Conservation (phyloP, 2,329 filamentous ascomycete genomes). For the Penicillium sp. region DNA sequence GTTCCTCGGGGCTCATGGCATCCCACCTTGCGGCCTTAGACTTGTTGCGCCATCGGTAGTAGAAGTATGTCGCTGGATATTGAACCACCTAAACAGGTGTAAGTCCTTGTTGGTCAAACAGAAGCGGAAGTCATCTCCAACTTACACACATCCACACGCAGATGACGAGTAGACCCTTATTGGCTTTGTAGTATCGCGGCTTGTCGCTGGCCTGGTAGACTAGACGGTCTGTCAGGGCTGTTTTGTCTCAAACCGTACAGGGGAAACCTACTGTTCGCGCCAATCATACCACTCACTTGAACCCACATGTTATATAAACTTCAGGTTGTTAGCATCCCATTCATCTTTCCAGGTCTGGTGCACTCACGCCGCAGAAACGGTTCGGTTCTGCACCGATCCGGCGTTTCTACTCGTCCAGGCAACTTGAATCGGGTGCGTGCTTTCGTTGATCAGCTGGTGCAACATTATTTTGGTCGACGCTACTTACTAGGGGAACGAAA, state of each 20-base stretch:
- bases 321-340: not conserved
- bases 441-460: not conserved
- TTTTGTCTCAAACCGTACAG: not conserved
- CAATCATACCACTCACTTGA: conserved; percentile 5
- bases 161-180: not conserved
- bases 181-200: conserved; percentile 4
- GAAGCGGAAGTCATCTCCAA: not conserved
- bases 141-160: conserved; percentile 6
- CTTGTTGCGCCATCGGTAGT: conserved; percentile 3
- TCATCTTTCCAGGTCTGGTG: too few species aligned
- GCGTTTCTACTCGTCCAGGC: conserved; percentile 3
- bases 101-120: not conserved
- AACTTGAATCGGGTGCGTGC: conserved; percentile 3
- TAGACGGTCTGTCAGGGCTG: not conserved
- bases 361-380: not conserved
- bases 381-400: not conserved
- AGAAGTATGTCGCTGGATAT: conserved; percentile 2
- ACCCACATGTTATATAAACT: conserved; percentile 7
- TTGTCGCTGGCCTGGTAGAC: conserved; percentile 7
- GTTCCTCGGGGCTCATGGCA: not conserved
- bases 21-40: not conserved
- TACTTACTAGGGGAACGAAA: conserved; percentile 1
- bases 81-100: not conserved
- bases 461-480: not conserved
- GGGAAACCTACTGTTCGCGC: not conserved